Evolutionary conservation across 2,329 filamentous ascomycete species (phyloP).

Genomic region (Fusarium sp.): DNA sequence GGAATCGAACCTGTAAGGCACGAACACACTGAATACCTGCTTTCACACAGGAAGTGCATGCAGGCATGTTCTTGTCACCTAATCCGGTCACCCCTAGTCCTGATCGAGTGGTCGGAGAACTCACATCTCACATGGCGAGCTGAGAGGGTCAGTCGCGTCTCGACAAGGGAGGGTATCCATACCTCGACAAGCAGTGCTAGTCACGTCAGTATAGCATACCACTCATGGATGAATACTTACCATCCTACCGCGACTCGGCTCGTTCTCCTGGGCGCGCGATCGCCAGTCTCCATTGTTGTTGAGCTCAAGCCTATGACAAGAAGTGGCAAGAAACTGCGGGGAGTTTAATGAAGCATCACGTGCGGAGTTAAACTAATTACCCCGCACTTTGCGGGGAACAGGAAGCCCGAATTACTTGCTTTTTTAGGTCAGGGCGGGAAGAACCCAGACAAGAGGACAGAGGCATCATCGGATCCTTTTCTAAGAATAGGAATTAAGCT

Average conservation of each 20-base stretch:
- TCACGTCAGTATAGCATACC: neutral
- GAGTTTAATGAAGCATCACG: neutral
- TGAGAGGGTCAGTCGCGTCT: neutral
- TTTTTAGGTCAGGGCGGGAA: too few species aligned
- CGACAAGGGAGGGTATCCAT: neutral
- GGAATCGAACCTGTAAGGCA: constrained; percentile 30
- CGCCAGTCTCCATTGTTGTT: neutral
- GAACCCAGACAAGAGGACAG: neutral
- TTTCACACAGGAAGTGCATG: constrained; percentile 23
- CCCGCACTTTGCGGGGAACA: neutral
- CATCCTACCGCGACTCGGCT: constrained; percentile 31
- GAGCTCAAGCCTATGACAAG: neutral
- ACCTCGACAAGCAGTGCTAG: constrained; percentile 1
- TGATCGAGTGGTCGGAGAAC: neutral
- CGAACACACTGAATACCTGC: constrained; percentile 30
- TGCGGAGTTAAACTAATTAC: neutral
- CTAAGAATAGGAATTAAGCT: neutral
- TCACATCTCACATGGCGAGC: neutral
- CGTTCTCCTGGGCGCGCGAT: constrained; percentile 3
- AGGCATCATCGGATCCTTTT: neutral
- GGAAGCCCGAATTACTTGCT: neutral
- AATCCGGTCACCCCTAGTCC: neutral
- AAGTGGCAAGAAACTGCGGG: neutral
- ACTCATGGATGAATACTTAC: neutral
- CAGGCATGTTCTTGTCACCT: constrained; percentile 29